Conservation (phyloP, 2,329 filamentous ascomycete genomes). For the Arthroderma sp. region DNA sequence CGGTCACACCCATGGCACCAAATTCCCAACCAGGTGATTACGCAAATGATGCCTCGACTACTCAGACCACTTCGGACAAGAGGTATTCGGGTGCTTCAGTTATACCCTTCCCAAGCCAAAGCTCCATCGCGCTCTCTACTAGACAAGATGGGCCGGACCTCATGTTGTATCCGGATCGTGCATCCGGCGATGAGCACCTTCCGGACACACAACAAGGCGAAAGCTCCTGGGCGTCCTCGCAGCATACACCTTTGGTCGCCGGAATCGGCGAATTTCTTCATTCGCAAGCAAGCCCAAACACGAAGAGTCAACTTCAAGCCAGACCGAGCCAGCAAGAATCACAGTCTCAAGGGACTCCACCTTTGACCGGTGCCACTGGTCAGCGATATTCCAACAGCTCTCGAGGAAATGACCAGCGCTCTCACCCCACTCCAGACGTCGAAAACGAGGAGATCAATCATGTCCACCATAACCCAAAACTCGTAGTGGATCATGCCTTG, state of each 20-base stretch:
- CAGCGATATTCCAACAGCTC: not conserved
- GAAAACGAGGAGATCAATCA: not conserved
- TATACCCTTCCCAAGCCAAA: constrained; percentile 55
- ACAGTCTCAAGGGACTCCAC: constrained; percentile 24
- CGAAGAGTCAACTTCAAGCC: constrained; percentile 26
- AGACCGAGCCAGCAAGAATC: constrained; percentile 17
- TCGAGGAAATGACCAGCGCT: not conserved
- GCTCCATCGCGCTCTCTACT: constrained; percentile 24
- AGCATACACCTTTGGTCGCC: constrained; percentile 12
- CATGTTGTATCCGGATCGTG: constrained; percentile 33
- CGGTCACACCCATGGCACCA: constrained; percentile 45
- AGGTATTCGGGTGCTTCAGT: constrained; percentile 63
- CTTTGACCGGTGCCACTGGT: constrained; percentile 18
- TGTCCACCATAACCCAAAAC: constrained; percentile 5
- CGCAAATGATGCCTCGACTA: constrained; percentile 81
- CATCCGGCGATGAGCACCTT: constrained; percentile 45
- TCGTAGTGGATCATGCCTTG: constrained; percentile 34
- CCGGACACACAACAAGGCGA: constrained; percentile 49
- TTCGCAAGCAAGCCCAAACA: constrained; percentile 19
- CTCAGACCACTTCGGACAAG: constrained; percentile 66
- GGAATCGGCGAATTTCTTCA: constrained; percentile 17
- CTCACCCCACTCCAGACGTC: not conserved
- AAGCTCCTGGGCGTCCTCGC: constrained; percentile 21
- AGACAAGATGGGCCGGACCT: constrained; percentile 43
- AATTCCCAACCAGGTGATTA: constrained; percentile 49